Percentiles rank a stretch among this genome's conserved stretches.
phyloP scores from a whole-genome alignment of 2,329 filamentous ascomycete species.

The Aureobasidium musti region DNA sequence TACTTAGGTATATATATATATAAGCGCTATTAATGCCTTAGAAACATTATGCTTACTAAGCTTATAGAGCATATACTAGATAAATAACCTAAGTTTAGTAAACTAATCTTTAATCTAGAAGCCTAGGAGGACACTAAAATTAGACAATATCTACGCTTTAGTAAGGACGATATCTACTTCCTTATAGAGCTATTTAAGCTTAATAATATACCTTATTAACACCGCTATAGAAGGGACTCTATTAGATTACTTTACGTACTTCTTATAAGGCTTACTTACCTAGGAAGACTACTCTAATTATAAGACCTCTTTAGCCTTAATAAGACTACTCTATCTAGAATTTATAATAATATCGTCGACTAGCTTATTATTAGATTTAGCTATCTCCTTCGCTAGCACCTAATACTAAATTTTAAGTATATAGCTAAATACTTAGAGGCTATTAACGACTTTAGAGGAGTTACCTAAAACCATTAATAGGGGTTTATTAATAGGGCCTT shows the following conservation, averaged over 20 bases:
- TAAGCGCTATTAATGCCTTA: too few relatives aligned
- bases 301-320: background rate
- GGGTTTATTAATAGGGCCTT: background rate
- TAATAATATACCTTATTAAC: background rate
- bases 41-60: background rate
- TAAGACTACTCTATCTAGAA: background rate
- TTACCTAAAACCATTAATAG: background rate
- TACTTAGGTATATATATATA: too few relatives aligned
- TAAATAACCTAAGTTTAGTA: background rate
- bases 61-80: background rate
- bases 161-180: background rate
- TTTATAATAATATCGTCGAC: background rate
- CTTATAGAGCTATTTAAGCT: background rate
- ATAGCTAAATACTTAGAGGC: background rate
- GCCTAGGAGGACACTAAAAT: background rate
- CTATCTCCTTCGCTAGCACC: background rate
- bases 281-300: background rate
- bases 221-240: background rate
- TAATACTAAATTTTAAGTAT: background rate
- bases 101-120: background rate
- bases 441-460: background rate
- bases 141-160: background rate
- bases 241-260: background rate
- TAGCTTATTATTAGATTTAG: background rate
- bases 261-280: background rate